Evolutionary conservation across 2,329 filamentous ascomycete species (phyloP).

Genomic region (Thelonectria blattea): DNA sequence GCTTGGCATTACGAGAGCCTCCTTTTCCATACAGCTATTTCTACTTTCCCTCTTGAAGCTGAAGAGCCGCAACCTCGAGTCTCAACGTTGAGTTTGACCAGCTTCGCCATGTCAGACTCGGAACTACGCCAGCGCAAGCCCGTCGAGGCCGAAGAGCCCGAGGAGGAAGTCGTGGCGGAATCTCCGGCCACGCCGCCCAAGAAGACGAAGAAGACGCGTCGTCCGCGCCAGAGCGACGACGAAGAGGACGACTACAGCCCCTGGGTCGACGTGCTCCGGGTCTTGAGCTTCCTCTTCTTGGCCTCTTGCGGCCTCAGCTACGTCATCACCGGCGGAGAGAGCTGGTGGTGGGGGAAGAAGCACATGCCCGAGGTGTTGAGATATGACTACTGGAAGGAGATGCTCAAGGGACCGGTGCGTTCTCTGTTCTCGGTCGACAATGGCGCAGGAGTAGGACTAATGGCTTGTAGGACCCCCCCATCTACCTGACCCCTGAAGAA

Average conservation of each 20-base stretch:
- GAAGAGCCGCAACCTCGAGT: background rate
- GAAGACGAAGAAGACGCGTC: constrained; percentile 29
- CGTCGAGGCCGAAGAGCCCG: constrained; percentile 32
- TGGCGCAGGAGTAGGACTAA: background rate
- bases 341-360: constrained; percentile 69
- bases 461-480: constrained; percentile 57
- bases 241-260: constrained; percentile 63
- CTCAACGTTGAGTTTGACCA: constrained; percentile 3
- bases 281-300: constrained; percentile 70
- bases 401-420: constrained; percentile 36
- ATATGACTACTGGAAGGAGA: constrained; percentile 61
- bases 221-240: constrained; percentile 34
- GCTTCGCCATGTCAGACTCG: constrained; percentile 44
- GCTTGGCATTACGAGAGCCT: background rate
- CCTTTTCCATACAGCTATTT: background rate
- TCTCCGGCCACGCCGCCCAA: constrained; percentile 35
- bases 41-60: background rate
- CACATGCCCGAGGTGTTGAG: constrained; percentile 67
- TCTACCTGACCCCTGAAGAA: constrained; percentile 76
- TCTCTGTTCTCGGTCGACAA: background rate
- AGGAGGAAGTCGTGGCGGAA: constrained; percentile 39
- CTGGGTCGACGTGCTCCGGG: constrained; percentile 71
- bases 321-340: constrained; percentile 74
- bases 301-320: constrained; percentile 76
- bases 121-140: constrained; percentile 54